Conservation (phyloP, 2,329 filamentous ascomycete species). For the Fusarium sp. region DNA sequence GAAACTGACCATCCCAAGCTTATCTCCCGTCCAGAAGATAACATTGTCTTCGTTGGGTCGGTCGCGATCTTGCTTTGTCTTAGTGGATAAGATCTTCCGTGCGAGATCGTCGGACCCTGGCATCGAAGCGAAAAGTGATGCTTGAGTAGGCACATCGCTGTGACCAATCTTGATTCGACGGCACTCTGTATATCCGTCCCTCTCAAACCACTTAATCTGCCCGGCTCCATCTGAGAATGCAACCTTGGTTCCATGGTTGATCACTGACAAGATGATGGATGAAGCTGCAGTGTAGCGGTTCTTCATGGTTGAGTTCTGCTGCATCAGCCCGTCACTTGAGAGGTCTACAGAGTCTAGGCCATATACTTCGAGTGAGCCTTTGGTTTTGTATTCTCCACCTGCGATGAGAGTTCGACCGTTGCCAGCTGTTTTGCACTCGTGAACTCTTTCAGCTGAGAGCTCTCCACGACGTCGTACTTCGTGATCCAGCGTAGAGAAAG, state of each 20-base stretch:
- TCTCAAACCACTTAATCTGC: constrained; percentile 88
- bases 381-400: constrained; percentile 90
- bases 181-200: constrained; percentile 77
- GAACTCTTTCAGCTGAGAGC: constrained; percentile 65
- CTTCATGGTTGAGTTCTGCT: constrained; percentile 66
- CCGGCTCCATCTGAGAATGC: constrained; percentile 88
- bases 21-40: constrained; percentile 89
- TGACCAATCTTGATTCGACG: constrained; percentile 66
- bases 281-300: constrained; percentile 87
- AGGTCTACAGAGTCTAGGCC: constrained; percentile 58
- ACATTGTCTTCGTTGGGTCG: constrained; percentile 72
- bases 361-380: constrained; percentile 91
- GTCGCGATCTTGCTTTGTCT: constrained; percentile 49
- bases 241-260: constrained; percentile 82
- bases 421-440: constrained; percentile 61
- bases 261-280: constrained; percentile 84
- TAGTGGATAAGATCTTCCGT: constrained; percentile 79
- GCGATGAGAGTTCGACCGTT: constrained; percentile 78
- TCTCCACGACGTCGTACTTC: constrained; percentile 67
- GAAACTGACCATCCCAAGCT: constrained; percentile 78
- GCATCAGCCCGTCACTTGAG: constrained; percentile 41
- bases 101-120: constrained; percentile 76
- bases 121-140: constrained; percentile 64
- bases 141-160: constrained; percentile 58
- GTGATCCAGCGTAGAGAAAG: constrained; percentile 71